Conservation (phyloP, 805 yeast species). For the Pichia exigua region DNA sequence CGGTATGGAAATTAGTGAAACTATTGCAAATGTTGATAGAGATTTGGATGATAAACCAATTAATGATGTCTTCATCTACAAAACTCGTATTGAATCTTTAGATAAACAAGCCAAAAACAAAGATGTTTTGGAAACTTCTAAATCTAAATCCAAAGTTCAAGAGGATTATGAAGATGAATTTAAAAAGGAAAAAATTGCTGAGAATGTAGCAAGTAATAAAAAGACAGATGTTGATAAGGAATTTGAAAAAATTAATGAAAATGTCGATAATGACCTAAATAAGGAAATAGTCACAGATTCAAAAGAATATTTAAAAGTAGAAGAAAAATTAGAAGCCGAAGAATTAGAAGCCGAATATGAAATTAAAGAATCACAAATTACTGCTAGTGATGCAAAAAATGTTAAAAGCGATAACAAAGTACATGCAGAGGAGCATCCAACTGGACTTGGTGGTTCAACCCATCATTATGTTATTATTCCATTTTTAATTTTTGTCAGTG, state of each 20-base stretch:
- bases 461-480: conserved; percentile 14
- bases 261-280: background rate
- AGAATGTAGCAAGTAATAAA: background rate
- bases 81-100: conserved; percentile 7
- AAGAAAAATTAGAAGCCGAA: background rate
- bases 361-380: background rate
- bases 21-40: conserved; percentile 52
- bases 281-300: background rate
- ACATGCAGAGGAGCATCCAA: conserved; percentile 1
- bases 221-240: background rate
- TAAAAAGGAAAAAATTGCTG: background rate
- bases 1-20: conserved; percentile 55
- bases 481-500: conserved; percentile 8
- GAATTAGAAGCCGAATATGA: background rate
- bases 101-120: background rate
- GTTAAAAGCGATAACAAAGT: background rate
- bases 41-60: conserved; percentile 34
- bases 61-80: conserved; percentile 34
- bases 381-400: background rate
- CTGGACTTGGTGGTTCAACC: conserved; percentile 5
- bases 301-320: background rate
- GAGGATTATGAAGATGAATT: background rate
- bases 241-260: background rate
- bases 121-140: conserved; percentile 1
- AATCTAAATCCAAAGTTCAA: background rate